Conservation (phyloP, 768 basidiomycete genomes). For the Lenzites betulinus region DNA sequence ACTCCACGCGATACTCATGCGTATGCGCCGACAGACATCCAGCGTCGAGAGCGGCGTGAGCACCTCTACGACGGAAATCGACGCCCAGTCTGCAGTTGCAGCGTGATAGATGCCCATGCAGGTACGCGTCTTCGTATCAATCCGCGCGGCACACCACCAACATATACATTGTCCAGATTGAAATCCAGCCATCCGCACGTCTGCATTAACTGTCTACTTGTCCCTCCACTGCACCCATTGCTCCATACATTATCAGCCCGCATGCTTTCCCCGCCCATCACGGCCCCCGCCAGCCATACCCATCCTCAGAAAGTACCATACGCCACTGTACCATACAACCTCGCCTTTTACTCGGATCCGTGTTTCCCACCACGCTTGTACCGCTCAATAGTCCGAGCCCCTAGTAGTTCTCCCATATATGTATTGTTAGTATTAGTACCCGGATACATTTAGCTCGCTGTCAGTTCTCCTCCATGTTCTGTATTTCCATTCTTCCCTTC, state of each 20-base stretch:
- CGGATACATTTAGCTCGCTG: too few relatives aligned
- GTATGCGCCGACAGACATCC: not conserved
- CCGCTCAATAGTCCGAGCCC: too few relatives aligned
- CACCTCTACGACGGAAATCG: not conserved
- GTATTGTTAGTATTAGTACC: too few relatives aligned
- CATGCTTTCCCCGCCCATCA: too few relatives aligned
- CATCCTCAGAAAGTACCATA: not conserved
- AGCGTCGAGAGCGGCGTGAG: not conserved
- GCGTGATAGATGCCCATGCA: not conserved
- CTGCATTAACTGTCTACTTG: not conserved
- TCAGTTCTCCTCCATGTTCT: too few relatives aligned
- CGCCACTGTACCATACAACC: not conserved
- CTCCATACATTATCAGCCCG: too few relatives aligned
- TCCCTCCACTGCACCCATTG: not conserved
- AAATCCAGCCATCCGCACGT: not conserved
- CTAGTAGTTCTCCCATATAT: too few relatives aligned
- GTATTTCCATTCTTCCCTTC: too few relatives aligned
- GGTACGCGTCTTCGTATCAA: not conserved
- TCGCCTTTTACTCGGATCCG: too few relatives aligned
- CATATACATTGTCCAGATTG: not conserved
- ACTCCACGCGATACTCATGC: not conserved
- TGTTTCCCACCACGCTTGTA: too few relatives aligned
- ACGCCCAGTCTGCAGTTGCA: not conserved
- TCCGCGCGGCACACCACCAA: not conserved
- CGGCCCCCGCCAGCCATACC: not conserved